Base-by-base conservation (phyloP, 345 rosid species). In the Euphorbia tirucalli region DNA sequence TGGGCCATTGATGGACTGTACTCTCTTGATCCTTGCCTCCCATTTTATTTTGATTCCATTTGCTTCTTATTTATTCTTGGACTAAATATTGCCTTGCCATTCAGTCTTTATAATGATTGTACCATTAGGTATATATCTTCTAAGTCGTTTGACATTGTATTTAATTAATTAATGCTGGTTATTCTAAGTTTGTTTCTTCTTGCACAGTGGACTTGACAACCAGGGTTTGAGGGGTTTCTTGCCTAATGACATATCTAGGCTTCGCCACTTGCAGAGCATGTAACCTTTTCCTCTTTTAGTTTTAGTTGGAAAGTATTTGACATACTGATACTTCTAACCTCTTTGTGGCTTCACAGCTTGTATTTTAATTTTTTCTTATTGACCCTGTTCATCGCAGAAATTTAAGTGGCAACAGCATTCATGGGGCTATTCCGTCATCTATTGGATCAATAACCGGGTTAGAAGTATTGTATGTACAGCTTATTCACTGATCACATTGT, bases 1-100 rank as follows among this genome's bases (percentile, higher is more conserved):
- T 96, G 97, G 98, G 86, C 85, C 89, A 91, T 96, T 39, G 99
- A 93, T 49, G 99, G 98, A 80, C 97, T 96, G 99, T 96, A 96
- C 67, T 69, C 68, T 65, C 84, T 75, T 62, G 16, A 74, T 57
- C 81, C 68, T 75, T 78, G 71, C 19, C 62, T 63, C 78, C 22
- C 27, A 49, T 54, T 65, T 75, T 41, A 22, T 59, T 76, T 44
- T 63, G 22, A 14, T 61, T 66, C 61, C 56, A 10, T 56, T 35
- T 72, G 56, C 52, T 46, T 67, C 21, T 2, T 16, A 14, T 68
- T 48, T 25, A 18, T 61, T 5, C n/a, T 30, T 30, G 21, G 43
- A 37, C 19, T 18, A 37, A 8, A 58, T 59, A 55, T 68, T 71
- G 48, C 43, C 28, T n/a, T 22, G 30, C 6, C 14, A 22, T 7